Conservation (phyloP, 768 basidiomycete species). For the Tricholomella constricta region DNA sequence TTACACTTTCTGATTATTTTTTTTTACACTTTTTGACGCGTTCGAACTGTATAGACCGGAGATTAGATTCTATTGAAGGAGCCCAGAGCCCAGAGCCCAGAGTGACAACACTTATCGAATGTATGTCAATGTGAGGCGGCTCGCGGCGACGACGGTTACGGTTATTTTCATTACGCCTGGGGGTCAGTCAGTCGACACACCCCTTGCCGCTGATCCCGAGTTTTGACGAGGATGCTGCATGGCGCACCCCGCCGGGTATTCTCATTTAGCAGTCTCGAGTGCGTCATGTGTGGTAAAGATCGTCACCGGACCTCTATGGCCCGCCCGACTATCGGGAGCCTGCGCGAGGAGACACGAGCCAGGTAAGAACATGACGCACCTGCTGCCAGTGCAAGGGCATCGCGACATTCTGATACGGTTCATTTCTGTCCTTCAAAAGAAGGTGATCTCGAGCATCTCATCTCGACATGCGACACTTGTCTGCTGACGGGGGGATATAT, state of each 20-base stretch:
- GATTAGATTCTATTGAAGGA: neutral
- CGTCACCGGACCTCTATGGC: conserved; percentile 6
- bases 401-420: conserved; percentile 5
- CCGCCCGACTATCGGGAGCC: neutral
- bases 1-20: conserved; percentile 8
- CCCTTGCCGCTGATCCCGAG: neutral
- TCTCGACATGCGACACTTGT: neutral
- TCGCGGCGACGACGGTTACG: no score
- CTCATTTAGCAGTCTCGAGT: conserved; percentile 6
- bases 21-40: neutral
- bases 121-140: no score
- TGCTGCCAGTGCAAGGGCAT: neutral
- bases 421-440: neutral
- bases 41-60: no score
- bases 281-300: conserved; percentile 4
- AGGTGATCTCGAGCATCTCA: neutral
- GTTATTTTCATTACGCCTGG: no score
- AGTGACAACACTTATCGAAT: no score
- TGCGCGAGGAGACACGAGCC: neutral
- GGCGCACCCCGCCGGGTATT: conserved; percentile 13
- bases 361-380: neutral
- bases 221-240: neutral
- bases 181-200: no score
- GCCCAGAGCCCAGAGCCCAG: no score
- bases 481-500: conserved; percentile 6